phyloP scores from a whole-genome alignment of 2,329 filamentous ascomycete species.

The Nannizzia gypsea region DNA sequence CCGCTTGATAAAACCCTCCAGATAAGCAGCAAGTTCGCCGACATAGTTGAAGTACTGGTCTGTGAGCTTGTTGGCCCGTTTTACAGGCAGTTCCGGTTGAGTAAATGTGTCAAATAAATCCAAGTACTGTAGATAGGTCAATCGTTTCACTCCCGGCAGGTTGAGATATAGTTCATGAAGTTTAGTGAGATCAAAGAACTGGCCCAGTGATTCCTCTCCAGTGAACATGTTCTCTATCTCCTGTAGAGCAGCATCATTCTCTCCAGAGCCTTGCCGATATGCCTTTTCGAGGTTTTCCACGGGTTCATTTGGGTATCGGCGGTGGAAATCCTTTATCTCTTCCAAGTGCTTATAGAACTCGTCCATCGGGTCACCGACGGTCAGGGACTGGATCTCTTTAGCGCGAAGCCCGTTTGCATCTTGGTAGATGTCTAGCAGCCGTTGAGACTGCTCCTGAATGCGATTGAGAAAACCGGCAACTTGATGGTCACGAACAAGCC shows the following conservation, averaged over 20 bases:
- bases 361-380: slow-evolving; percentile 74
- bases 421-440: slow-evolving; percentile 71
- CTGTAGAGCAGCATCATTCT: slow-evolving; percentile 50
- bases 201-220: slow-evolving; percentile 85
- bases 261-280: slow-evolving; percentile 63
- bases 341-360: slow-evolving; percentile 80
- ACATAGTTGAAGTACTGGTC: slow-evolving; percentile 90
- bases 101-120: slow-evolving; percentile 81
- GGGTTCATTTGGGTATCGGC: slow-evolving; percentile 82
- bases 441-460: slow-evolving; percentile 73
- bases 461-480: slow-evolving; percentile 74
- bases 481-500: slow-evolving; percentile 83
- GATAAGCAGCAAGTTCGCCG: slow-evolving; percentile 63
- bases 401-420: slow-evolving; percentile 61
- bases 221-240: slow-evolving; percentile 88
- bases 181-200: slow-evolving; percentile 77
- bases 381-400: slow-evolving; percentile 72
- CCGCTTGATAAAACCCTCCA: slow-evolving; percentile 77
- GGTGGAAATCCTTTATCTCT: slow-evolving; percentile 76
- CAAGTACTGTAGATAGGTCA: slow-evolving; percentile 86
- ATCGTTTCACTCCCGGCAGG: slow-evolving; percentile 69
- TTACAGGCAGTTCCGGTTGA: slow-evolving; percentile 60
- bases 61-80: slow-evolving; percentile 72
- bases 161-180: slow-evolving; percentile 86
- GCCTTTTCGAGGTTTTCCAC: slow-evolving; percentile 90